A percentile compares a stretch with the other conserved stretches of the same genome.
These are phyloP conservation scores for Alloteropsis semialata DNA, from an alignment of 176 grass and related monocot genomes.

Conservation along the genomic window DNA sequence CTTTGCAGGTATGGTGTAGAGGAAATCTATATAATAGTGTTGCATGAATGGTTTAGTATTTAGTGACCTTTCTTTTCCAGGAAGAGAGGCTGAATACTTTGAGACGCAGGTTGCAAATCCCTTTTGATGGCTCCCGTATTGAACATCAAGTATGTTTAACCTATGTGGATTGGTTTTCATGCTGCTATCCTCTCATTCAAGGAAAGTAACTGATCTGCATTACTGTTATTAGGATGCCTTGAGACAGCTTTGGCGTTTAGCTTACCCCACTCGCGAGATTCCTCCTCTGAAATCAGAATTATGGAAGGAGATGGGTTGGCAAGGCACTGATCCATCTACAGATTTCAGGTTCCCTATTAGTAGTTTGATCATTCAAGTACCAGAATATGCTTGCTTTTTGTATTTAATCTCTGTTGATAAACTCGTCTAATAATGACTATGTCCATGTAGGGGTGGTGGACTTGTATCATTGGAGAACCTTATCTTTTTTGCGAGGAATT, in stretches of 20 bases:
- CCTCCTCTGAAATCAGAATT: conserved; percentile 91
- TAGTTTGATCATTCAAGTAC: neutral
- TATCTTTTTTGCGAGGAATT: conserved; percentile 85
- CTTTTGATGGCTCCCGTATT: conserved; percentile 74
- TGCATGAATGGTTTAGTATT: conserved; percentile 15
- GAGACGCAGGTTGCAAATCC: conserved; percentile 70
- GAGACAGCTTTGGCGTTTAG: conserved; percentile 83
- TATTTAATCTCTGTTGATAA: conserved; percentile 4
- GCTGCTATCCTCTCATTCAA: conserved; percentile 4
- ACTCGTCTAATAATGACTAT: conserved; percentile 13
- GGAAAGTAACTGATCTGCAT: neutral
- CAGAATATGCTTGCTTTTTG: neutral
- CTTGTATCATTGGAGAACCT: conserved; percentile 88
- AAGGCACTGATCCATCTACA: conserved; percentile 90
- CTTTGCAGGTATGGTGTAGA: conserved; percentile 70
- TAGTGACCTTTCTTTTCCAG: conserved; percentile 40
- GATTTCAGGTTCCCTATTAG: conserved; percentile 74
- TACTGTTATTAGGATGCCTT: conserved; percentile 65
- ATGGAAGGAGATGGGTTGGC: conserved; percentile 99
- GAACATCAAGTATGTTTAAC: conserved; percentile 75
- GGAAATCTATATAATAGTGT: neutral
- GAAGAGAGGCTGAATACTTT: conserved; percentile 79
- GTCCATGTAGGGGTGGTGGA: conserved; percentile 72
- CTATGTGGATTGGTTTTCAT: neutral
- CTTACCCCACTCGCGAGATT: conserved; percentile 63